Evolutionary conservation across 345 rosid species (phyloP).

Genomic region (Hypericum androsaemum): DNA sequence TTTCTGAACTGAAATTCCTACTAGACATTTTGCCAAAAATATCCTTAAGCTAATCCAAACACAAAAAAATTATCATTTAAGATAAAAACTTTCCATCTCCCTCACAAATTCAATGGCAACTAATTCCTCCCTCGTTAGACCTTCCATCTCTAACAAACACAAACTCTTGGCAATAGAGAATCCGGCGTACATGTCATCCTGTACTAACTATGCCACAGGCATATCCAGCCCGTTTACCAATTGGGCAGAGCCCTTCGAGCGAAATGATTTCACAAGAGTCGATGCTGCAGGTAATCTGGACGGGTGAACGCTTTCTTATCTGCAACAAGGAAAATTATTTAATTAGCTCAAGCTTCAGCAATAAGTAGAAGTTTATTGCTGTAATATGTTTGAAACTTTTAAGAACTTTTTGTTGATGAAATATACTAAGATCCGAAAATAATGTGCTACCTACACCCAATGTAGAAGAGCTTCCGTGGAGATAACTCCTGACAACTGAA

Average conservation of each 20-base stretch:
- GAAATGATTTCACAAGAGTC: conserved; percentile 72
- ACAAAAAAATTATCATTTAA: too few species aligned
- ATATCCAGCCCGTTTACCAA: conserved; percentile 98
- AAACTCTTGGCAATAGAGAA: conserved; percentile 69
- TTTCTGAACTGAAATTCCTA: too few species aligned
- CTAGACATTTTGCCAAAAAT: too few species aligned
- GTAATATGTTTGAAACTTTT: too few species aligned
- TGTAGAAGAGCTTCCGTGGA: conserved; percentile 88
- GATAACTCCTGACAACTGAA: conserved; percentile 84
- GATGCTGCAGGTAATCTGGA: conserved; percentile 55
- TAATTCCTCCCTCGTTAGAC: conserved; percentile 36
- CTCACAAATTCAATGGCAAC: too few species aligned
- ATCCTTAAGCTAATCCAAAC: too few species aligned
- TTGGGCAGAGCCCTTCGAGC: conserved; percentile 74
- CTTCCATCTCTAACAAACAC: conserved; percentile 43
- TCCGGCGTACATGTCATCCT: conserved; percentile 88
- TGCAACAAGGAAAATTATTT: conserved; percentile 23
- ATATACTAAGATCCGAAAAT: not conserved
- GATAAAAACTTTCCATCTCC: too few species aligned
- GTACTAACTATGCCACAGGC: conserved; percentile 98
- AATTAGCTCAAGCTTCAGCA: too few species aligned
- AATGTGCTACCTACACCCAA: conserved; percentile 68
- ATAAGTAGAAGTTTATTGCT: too few species aligned
- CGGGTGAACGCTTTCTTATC: conserved; percentile 90
- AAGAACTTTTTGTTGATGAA: too few species aligned